Evolutionary conservation across 1,284 basidiomycete species (phyloP).

Genomic region (Vanrija humicola): DNA sequence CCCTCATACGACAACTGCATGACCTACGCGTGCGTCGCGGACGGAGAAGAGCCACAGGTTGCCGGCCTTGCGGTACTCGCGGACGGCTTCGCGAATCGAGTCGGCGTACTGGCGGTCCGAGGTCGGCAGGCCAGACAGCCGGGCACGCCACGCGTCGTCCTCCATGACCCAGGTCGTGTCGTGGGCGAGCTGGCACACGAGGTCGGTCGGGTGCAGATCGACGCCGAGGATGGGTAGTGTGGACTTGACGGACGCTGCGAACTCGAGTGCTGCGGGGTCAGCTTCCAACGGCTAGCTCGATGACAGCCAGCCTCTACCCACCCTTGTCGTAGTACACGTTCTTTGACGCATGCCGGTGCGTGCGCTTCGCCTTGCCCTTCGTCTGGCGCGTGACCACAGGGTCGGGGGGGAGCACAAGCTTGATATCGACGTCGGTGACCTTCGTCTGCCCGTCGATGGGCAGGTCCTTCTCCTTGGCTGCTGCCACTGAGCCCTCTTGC

Average conservation of each 20-base stretch:
- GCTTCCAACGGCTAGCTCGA: not conserved
- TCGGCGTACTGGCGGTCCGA: slow-evolving; percentile 35
- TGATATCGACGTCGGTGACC: slow-evolving; percentile 34
- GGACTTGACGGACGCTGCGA: slow-evolving; percentile 32
- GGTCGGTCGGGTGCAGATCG: slow-evolving; percentile 29
- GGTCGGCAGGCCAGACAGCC: slow-evolving; percentile 17
- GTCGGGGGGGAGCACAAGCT: slow-evolving; percentile 44
- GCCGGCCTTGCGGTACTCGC: slow-evolving; percentile 6
- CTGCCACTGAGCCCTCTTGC: slow-evolving; percentile 29
- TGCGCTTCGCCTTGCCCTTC: slow-evolving; percentile 36
- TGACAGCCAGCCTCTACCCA: slow-evolving; percentile 8
- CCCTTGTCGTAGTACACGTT: slow-evolving; percentile 46
- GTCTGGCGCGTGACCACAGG: slow-evolving; percentile 27
- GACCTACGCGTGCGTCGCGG: slow-evolving; percentile 34
- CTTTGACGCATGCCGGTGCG: slow-evolving; percentile 44
- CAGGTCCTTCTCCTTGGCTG: slow-evolving; percentile 7
- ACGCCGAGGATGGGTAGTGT: slow-evolving; percentile 41
- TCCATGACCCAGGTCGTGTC: slow-evolving; percentile 39
- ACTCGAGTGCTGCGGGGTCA: slow-evolving; percentile 29
- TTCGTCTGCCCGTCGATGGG: slow-evolving; percentile 3
- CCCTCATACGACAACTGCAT: not conserved
- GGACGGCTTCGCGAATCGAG: slow-evolving; percentile 28
- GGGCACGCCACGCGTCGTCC: slow-evolving; percentile 39
- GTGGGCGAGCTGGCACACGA: slow-evolving; percentile 36
- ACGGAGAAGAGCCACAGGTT: slow-evolving; percentile 59